Base-by-base conservation (phyloP, 176 grass and related monocot species). In the Oryza coarctata region DNA sequence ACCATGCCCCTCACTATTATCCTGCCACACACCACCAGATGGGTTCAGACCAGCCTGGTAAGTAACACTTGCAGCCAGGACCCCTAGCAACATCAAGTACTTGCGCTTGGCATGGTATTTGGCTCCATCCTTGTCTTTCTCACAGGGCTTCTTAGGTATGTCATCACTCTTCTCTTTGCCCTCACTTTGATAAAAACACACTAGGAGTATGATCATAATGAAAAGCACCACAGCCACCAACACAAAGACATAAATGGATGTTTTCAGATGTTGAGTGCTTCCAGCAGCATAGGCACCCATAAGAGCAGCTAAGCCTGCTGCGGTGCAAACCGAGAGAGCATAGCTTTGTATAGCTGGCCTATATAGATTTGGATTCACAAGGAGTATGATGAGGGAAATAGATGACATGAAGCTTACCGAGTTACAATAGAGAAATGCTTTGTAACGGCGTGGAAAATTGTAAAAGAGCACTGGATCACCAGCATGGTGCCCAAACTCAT, bases 1-100 rank as follows among this genome's bases (percentile, higher is more conserved):
- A 12, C 7, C 22, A 18, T 20, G 52, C 2, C 41, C 25, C 1
- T 39, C 4, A 12, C 25, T 27, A 18, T 72, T 33, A 18, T 23
- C 9, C 68, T 78, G 67, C 74, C 26, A 61, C 28, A 79, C 2
- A 28, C 86, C 69, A 1, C 81, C 81, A 7, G 86, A 75, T 26
- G 86, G 86, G 9, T 79, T 68, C 3, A 88, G 45, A 33, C 81
- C 86, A 9, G 75, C 64, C 62, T 88, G 81, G 18, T 88, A 88
- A 7, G 86, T 88, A 9, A 88, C 81, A 22, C 86, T 88, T 36
- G 81, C 81, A 9, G 75, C 86, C 28, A 88, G 36, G 12, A 84
- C 20, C 9, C 80, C 86, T 30, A 88, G 75, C 45, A 79, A 28
- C 80, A 88, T 73, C 34, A 88, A 26, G 45, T 88, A 88, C 18